Conservation (phyloP, 306 rosid genomes). For the Comarum palustre region DNA sequence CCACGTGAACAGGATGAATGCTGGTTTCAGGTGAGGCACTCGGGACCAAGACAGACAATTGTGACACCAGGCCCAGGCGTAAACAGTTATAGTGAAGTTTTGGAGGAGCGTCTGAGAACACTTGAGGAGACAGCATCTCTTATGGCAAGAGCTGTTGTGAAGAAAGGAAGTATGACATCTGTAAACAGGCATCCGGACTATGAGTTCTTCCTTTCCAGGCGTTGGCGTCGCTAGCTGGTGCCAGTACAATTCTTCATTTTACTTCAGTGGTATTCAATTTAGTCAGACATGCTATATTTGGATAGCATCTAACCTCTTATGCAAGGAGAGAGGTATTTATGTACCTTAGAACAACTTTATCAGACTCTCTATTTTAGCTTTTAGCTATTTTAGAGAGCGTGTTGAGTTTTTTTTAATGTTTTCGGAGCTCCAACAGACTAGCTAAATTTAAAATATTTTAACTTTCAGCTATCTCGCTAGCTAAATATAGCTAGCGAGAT, state of each 20-base stretch:
- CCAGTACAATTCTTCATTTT: background rate
- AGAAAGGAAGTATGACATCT: slow-evolving; percentile 41
- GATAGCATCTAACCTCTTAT: slow-evolving; percentile 3
- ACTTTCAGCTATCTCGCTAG: too few relatives aligned
- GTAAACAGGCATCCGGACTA: slow-evolving; percentile 68
- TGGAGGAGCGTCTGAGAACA: slow-evolving; percentile 54
- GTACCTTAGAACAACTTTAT: too few relatives aligned
- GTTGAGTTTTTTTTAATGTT: too few relatives aligned
- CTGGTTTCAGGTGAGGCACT: slow-evolving; percentile 56
- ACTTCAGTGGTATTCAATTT: background rate
- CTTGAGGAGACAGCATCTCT: slow-evolving; percentile 72
- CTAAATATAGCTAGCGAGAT: too few relatives aligned
- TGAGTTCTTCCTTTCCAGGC: slow-evolving; percentile 75
- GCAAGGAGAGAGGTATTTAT: slow-evolving; percentile 11
- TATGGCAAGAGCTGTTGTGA: slow-evolving; percentile 73
- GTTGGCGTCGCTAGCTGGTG: slow-evolving; percentile 49
- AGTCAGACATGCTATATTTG: background rate
- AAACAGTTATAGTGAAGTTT: slow-evolving; percentile 32
- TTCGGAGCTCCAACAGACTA: too few relatives aligned
- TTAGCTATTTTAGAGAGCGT: too few relatives aligned
- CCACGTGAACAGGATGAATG: slow-evolving; percentile 63
- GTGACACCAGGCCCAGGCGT: slow-evolving; percentile 23
- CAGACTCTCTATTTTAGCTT: too few relatives aligned
- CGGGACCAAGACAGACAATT: slow-evolving; percentile 19
- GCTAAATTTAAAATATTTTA: too few relatives aligned